Percentiles rank a stretch among this genome's conserved stretches.
Evolutionary conservation across 2,329 filamentous ascomycete genomes (phyloP).

Genomic region (Raffaelea albimanens): DNA sequence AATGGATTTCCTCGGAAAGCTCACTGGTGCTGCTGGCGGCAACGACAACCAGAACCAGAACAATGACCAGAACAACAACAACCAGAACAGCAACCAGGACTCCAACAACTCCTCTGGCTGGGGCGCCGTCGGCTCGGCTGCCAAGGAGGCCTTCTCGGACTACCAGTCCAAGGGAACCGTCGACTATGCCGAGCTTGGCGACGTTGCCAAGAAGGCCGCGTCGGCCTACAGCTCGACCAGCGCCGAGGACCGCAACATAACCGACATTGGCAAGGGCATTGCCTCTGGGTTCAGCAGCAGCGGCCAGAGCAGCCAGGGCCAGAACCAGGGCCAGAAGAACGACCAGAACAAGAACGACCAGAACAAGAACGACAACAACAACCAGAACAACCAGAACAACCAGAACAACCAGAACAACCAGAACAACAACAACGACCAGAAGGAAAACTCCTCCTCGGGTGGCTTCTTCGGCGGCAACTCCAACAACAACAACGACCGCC

Average conservation of each 20-base stretch:
- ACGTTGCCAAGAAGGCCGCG: conserved; percentile 24
- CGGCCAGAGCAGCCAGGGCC: neutral
- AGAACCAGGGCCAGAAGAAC: neutral
- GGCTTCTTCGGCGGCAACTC: neutral
- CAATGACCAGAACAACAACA: conserved; percentile 5
- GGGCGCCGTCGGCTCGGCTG: conserved; percentile 12
- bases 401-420: neutral
- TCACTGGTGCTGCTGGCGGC: conserved; percentile 6
- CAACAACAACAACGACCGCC: conserved; percentile 1
- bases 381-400: neutral
- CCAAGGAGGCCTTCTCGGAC: conserved; percentile 14
- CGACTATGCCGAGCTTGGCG: conserved; percentile 20
- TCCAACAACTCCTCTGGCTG: conserved; percentile 10
- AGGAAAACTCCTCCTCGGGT: neutral
- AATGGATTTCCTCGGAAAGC: conserved; percentile 18
- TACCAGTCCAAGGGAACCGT: conserved; percentile 21
- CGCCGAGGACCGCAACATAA: conserved; percentile 1
- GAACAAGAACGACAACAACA: neutral
- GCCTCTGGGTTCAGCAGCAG: neutral
- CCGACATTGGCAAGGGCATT: conserved; percentile 5
- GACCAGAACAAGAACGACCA: neutral
- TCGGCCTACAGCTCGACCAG: conserved; percentile 11
- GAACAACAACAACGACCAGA: conserved; percentile 1
- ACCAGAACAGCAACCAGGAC: neutral
- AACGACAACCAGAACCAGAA: conserved; percentile 6